Evolutionary conservation across 2,329 filamentous ascomycete species (phyloP).

Genomic region (Aureobasidium sp.): DNA sequence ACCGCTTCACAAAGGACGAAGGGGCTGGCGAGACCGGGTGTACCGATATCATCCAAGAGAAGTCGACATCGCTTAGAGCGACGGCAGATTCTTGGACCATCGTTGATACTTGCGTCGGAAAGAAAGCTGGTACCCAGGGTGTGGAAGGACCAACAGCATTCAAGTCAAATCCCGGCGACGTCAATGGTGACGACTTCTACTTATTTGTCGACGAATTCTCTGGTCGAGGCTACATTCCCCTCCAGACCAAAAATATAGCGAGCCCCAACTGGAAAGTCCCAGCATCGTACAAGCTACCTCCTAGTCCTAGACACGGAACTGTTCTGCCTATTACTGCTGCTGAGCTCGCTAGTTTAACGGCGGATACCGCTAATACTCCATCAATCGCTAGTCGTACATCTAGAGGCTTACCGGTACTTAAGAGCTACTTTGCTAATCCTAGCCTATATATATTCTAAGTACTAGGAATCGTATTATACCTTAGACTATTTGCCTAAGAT

Average conservation of each 20-base stretch:
- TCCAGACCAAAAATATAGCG: conserved; percentile 42
- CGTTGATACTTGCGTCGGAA: conserved; percentile 42
- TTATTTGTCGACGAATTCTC: conserved; percentile 48
- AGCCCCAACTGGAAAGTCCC: conserved; percentile 43
- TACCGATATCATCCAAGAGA: conserved; percentile 46
- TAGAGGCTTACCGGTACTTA: conserved; percentile 9
- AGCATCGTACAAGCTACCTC: conserved; percentile 36
- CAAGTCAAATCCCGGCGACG: conserved; percentile 41
- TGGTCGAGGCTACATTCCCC: conserved; percentile 44
- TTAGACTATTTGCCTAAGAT: too few species aligned
- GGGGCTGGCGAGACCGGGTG: conserved; percentile 42
- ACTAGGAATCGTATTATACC: too few species aligned
- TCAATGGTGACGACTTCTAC: conserved; percentile 45
- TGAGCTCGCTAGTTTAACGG: conserved; percentile 31
- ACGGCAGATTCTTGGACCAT: conserved; percentile 36
- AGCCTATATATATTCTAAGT: conserved; percentile 14
- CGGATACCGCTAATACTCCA: not conserved
- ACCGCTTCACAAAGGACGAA: conserved; percentile 50
- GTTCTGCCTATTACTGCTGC: conserved; percentile 43
- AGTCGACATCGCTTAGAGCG: conserved; percentile 34
- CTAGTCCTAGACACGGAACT: conserved; percentile 45
- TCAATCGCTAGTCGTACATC: not conserved
- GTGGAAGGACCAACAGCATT: conserved; percentile 47
- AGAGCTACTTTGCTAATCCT: conserved; percentile 33
- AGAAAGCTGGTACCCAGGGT: conserved; percentile 38